Evolutionary conservation across 1,139 yeast species (phyloP), one percentile per base, ranked within the genome.

Genomic region (Kluyveromyces sp.): DNA sequence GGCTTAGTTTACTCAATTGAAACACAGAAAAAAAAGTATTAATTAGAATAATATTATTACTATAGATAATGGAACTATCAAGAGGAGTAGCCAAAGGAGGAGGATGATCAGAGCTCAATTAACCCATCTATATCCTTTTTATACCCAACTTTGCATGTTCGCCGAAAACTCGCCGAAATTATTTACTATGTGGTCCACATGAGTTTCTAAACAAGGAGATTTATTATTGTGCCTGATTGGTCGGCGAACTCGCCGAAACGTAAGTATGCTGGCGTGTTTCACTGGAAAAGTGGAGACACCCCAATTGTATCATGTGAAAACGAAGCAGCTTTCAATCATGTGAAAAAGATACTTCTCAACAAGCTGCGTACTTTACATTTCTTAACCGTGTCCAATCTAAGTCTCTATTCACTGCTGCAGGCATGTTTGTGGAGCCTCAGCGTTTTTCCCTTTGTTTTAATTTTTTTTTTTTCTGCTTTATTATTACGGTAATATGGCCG

Each of bases 161-260:
- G 39, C 41, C 41, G 34, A 29, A 30, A 38, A 29, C 30, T 30
- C 27, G 34, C 28, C 34, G 27, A 25, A 31, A 29, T 10, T 27
- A n/a, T 15, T 15, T 15, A 15, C 21, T 15, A 15, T 15, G 21
- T 15, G 21, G 21, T 15, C 36, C n/a, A 34, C 25, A n/a, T 10
- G 6, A 6, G n/a, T 15, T 34, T 34, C 36, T 34, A 34, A 15
- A 10, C 15, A 34, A 34, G 15, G 15, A 15, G n/a, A 15, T 15
- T 15, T 15, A 15, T 15, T 15, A 15, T 15, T 15, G 21, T 15
- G 21, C 21, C 21, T 15, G 21, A 37, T 27, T 28, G 31, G 40
- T 26, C 40, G 31, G 40, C 40, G 32, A 37, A 32, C 4, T 37
- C 40, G 40, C 15, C 32, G 40, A 37, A 37, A 8, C 15, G 32